Percentiles rank a stretch among this genome's conserved stretches.
Evolutionary conservation across 306 rosid species (phyloP).

Genomic region (Lathyrus tuberosus): DNA sequence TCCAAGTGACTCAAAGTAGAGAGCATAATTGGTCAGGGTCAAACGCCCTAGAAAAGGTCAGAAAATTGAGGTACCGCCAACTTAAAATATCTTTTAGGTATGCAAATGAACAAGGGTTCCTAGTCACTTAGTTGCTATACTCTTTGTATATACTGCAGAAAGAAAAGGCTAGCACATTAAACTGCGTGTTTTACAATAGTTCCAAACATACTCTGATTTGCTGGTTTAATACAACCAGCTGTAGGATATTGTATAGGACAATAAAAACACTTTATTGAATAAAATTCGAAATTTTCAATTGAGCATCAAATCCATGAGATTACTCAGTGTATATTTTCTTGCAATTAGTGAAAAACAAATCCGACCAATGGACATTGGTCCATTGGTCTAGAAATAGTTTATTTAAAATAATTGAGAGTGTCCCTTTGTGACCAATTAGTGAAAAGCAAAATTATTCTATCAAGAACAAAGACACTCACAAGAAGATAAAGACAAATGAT

Average conservation of each 20-base stretch:
- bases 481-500: conserved; percentile 12
- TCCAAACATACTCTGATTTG: conserved; percentile 30
- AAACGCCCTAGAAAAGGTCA: conserved; percentile 69
- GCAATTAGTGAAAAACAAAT: conserved; percentile 10
- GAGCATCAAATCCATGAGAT: conserved; percentile 31
- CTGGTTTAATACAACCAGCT: conserved; percentile 28
- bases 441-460: conserved; percentile 6
- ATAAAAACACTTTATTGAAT: conserved; percentile 9
- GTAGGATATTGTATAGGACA: conserved; percentile 10
- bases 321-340: background rate
- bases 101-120: conserved; percentile 18
- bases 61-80: conserved; percentile 31
- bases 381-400: conserved; percentile 12
- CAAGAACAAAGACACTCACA: background rate
- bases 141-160: conserved; percentile 27
- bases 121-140: conserved; percentile 1
- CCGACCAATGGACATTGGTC: background rate
- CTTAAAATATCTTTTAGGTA: conserved; percentile 7
- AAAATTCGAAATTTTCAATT: conserved; percentile 18
- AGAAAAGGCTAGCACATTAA: conserved; percentile 36
- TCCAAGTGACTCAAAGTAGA: conserved; percentile 89
- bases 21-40: conserved; percentile 79
- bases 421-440: background rate
- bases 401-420: conserved; percentile 5
- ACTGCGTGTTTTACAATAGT: background rate